These are phyloP conservation scores for Prunus armeniaca DNA, from an alignment of 306 rosid species.

Conservation along the genomic window DNA sequence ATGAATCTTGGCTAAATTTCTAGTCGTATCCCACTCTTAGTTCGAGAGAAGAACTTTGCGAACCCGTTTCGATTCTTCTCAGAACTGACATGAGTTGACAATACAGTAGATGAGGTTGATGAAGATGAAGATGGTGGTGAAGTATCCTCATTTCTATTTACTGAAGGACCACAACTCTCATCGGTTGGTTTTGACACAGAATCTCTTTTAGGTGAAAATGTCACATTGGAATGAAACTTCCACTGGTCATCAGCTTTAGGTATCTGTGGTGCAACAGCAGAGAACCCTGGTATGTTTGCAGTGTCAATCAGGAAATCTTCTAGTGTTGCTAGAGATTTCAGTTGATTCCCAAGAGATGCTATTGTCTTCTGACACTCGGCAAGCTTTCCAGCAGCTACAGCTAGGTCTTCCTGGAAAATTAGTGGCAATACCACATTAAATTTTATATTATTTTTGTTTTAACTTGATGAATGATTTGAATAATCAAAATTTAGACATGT, in stretches of 20 bases:
- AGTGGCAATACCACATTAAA: constrained; percentile 12
- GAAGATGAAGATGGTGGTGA: constrained; percentile 51
- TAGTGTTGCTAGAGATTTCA: constrained; percentile 74
- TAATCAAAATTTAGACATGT: background rate
- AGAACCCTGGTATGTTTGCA: constrained; percentile 47
- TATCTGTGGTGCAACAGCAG: constrained; percentile 41
- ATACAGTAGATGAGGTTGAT: constrained; percentile 37
- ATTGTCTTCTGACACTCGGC: constrained; percentile 94
- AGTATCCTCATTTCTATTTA: constrained; percentile 40
- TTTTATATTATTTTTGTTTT: constrained; percentile 4
- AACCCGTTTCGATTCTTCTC: constrained; percentile 86
- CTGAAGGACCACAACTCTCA: constrained; percentile 34
- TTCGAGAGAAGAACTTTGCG: constrained; percentile 86
- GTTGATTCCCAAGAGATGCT: constrained; percentile 86
- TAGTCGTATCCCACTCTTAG: constrained; percentile 82
- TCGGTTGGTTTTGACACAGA: constrained; percentile 37
- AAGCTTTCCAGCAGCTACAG: constrained; percentile 85
- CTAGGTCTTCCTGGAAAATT: constrained; percentile 71
- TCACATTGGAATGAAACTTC: constrained; percentile 58
- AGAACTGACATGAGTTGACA: constrained; percentile 47
- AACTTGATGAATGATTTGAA: constrained; percentile 8
- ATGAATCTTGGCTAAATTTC: constrained; percentile 50
- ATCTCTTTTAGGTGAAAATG: constrained; percentile 72
- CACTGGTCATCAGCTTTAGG: constrained; percentile 44
- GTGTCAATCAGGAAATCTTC: constrained; percentile 90